Conservation (phyloP, 768 basidiomycete species). For the Tulasnella sp. region DNA sequence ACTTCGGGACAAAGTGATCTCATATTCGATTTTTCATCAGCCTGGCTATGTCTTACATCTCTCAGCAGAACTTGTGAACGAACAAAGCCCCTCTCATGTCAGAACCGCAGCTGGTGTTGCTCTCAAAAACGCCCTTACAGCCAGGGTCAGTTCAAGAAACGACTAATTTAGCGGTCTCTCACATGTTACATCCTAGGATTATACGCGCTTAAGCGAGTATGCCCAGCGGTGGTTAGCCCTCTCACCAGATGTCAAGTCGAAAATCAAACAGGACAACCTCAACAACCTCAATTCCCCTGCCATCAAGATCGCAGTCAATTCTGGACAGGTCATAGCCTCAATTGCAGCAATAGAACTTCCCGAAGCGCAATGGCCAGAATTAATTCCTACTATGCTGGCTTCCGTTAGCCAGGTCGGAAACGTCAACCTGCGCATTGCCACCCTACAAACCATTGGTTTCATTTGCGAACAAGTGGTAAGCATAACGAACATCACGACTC, state of each 20-base stretch:
- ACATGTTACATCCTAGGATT: conserved; percentile 40
- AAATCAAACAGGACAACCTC: conserved; percentile 82
- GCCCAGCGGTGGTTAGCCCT: conserved; percentile 74
- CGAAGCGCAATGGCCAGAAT: conserved; percentile 72
- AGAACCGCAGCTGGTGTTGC: conserved; percentile 95
- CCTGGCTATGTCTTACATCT: conserved; percentile 86
- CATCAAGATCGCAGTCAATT: conserved; percentile 66
- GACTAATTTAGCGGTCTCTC: neutral
- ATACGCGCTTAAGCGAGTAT: conserved; percentile 59
- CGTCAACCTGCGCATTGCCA: conserved; percentile 66
- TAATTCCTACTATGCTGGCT: conserved; percentile 76
- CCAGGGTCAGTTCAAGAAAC: conserved; percentile 51
- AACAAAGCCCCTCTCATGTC: conserved; percentile 52
- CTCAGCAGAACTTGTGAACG: conserved; percentile 69
- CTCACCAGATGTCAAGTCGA: conserved; percentile 47
- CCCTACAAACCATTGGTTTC: conserved; percentile 89
- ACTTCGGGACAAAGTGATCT: neutral
- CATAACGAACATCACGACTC: conserved; percentile 21
- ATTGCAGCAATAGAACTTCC: conserved; percentile 91
- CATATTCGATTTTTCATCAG: neutral
- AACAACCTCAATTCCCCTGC: conserved; percentile 62
- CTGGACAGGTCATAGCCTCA: conserved; percentile 88
- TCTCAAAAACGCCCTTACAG: conserved; percentile 86
- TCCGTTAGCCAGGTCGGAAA: conserved; percentile 69
- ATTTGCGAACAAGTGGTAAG: conserved; percentile 94